Evolutionary conservation across 164 flowering plant species (phyloP).

Genomic region (Platanus orientalis): DNA sequence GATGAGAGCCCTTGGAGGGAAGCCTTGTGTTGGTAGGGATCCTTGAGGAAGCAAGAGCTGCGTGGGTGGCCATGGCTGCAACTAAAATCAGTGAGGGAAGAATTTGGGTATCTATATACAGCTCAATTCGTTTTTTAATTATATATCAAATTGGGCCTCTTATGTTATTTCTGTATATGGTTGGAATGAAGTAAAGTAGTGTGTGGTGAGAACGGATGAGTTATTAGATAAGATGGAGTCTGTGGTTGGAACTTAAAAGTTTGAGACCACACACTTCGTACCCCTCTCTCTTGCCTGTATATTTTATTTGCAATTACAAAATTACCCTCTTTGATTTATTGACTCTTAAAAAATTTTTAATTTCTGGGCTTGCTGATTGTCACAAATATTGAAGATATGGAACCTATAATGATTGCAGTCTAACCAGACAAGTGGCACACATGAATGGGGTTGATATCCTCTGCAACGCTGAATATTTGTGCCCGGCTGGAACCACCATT

Average conservation of each 20-base stretch:
- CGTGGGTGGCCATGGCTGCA: slow-evolving; percentile 89
- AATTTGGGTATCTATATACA: slow-evolving; percentile 15
- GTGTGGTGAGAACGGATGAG: slow-evolving; percentile 47
- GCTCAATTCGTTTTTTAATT: too few relatives aligned
- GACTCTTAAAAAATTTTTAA: too few relatives aligned
- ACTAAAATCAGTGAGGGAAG: slow-evolving; percentile 19
- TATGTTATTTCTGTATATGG: too few relatives aligned
- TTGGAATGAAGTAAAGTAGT: slow-evolving; percentile 17
- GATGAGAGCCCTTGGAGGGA: slow-evolving; percentile 47
- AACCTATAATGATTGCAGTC: too few relatives aligned
- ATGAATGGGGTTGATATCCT: too few relatives aligned
- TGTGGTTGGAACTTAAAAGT: slow-evolving; percentile 15
- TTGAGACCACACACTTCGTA: slow-evolving; percentile 33
- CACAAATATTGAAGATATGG: too few relatives aligned
- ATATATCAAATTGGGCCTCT: not conserved
- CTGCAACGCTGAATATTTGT: too few relatives aligned
- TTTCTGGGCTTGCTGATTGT: too few relatives aligned
- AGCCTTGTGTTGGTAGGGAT: slow-evolving; percentile 59
- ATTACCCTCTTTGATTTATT: too few relatives aligned
- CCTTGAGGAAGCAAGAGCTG: slow-evolving; percentile 90
- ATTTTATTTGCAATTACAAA: not conserved
- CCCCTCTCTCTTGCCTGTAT: slow-evolving; percentile 5
- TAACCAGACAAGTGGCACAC: too few relatives aligned
- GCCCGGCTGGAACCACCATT: too few relatives aligned
- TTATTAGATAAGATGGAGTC: slow-evolving; percentile 43